These are phyloP conservation scores for Dryadomyces quercivorus DNA, from an alignment of 2,329 filamentous ascomycete species.

Conservation along the genomic window DNA sequence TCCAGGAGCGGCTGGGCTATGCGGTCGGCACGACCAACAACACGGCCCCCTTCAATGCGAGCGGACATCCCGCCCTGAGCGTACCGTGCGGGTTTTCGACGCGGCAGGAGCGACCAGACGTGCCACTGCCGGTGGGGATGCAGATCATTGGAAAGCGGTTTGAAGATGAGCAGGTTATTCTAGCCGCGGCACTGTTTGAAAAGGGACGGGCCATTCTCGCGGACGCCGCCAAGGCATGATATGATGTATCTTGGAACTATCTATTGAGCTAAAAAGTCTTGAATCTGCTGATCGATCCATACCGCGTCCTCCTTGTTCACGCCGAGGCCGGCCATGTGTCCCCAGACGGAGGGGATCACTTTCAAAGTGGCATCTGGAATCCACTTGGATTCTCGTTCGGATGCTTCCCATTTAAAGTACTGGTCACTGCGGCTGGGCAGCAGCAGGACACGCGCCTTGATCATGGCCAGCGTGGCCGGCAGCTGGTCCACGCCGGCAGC, in stretches of 20 bases:
- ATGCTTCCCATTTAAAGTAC: conserved; percentile 74
- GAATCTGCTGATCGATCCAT: conserved; percentile 7
- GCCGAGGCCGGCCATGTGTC: conserved; percentile 10
- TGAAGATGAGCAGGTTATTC: conserved; percentile 16
- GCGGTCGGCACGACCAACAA: conserved; percentile 32
- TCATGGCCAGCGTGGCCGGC: conserved; percentile 50
- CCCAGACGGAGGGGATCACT: conserved; percentile 11
- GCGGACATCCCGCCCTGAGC: conserved; percentile 34
- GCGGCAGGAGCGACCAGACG: conserved; percentile 10
- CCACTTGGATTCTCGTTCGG: conserved; percentile 53
- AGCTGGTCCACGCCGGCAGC: conserved; percentile 56
- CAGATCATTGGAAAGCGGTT: conserved; percentile 19
- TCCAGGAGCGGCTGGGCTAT: conserved; percentile 28
- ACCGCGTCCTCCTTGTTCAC: conserved; percentile 1
- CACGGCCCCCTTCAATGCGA: conserved; percentile 34
- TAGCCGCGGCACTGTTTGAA: conserved; percentile 19
- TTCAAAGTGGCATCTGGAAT: conserved; percentile 3
- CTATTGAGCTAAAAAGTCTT: no score
- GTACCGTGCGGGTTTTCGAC: conserved; percentile 26
- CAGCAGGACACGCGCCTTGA: conserved; percentile 62
- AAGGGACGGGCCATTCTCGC: conserved; percentile 12
- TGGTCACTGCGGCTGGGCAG: conserved; percentile 62
- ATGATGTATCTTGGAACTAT: no score
- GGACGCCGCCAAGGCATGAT: no score
- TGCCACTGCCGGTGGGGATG: conserved; percentile 18